Evolutionary conservation across 1,284 basidiomycete genomes (phyloP).

Genomic region (Microbotryomycetes sp.): DNA sequence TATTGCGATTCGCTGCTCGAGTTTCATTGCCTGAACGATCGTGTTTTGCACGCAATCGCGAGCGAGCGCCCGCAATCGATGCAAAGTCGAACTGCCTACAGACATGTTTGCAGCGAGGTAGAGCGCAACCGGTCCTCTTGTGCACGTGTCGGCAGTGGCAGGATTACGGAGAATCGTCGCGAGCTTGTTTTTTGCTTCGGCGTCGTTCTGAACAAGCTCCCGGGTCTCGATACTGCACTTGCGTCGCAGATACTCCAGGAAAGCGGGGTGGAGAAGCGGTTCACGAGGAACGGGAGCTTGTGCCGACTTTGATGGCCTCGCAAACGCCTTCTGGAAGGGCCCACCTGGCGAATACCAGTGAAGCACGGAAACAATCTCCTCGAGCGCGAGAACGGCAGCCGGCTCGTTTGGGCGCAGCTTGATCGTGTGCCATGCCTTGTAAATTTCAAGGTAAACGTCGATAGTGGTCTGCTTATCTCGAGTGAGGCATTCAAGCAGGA

Average conservation of each 20-base stretch:
- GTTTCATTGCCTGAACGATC: too few relatives aligned
- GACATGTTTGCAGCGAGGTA: too few relatives aligned
- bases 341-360: not conserved
- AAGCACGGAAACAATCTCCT: not conserved
- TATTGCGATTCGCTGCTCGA: too few relatives aligned
- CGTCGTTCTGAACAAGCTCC: not conserved
- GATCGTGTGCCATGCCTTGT: constrained; percentile 37
- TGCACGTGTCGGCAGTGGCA: too few relatives aligned
- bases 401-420: not conserved
- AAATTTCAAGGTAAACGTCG: constrained; percentile 63
- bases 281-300: not conserved
- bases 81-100: too few relatives aligned
- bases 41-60: too few relatives aligned
- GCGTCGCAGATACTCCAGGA: constrained; percentile 49
- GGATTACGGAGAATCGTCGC: too few relatives aligned
- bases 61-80: too few relatives aligned
- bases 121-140: too few relatives aligned
- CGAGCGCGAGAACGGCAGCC: not conserved
- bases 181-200: not conserved
- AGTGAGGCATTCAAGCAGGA: constrained; percentile 75
- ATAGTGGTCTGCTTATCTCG: constrained; percentile 77
- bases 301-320: not conserved
- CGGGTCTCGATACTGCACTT: not conserved
- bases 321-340: not conserved
- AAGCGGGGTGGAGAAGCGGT: not conserved